phyloP scores from a whole-genome alignment of 768 basidiomycete species.

The Pleurotus sapidus region DNA sequence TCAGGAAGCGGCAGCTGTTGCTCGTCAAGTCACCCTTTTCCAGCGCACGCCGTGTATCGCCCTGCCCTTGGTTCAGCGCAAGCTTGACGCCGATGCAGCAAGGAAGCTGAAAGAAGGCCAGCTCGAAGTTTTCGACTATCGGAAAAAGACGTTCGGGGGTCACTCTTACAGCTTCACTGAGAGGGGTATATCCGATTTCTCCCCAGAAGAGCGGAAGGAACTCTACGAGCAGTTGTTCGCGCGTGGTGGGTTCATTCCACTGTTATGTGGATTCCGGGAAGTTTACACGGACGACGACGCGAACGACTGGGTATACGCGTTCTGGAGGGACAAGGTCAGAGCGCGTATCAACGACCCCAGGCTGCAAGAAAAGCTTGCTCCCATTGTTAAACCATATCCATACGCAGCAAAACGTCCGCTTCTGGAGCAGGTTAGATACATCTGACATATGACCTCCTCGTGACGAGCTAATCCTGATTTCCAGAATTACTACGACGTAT shows the following conservation, averaged over 20 bases:
- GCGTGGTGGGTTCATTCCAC: slow-evolving; percentile 11
- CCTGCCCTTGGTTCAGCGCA: slow-evolving; percentile 17
- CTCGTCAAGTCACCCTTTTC: slow-evolving; percentile 14
- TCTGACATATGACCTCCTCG: not conserved
- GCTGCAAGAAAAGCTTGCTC: slow-evolving; percentile 11
- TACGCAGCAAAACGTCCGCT: slow-evolving; percentile 11
- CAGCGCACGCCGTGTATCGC: slow-evolving; percentile 21
- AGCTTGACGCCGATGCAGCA: slow-evolving; percentile 5
- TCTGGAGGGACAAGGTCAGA: slow-evolving; percentile 13
- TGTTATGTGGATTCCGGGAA: slow-evolving; percentile 8
- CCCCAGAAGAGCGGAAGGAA: slow-evolving; percentile 13
- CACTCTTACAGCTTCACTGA: not conserved
- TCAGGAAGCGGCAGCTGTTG: slow-evolving; percentile 8
- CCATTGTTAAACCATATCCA: slow-evolving; percentile 8
- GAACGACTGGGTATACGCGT: slow-evolving; percentile 8
- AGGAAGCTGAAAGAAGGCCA: slow-evolving; percentile 1
- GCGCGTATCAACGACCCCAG: slow-evolving; percentile 10
- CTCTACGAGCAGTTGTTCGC: slow-evolving; percentile 13
- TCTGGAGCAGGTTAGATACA: slow-evolving; percentile 5
- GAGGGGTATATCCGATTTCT: not conserved
- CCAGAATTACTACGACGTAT: slow-evolving; percentile 21
- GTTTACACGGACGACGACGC: not conserved
- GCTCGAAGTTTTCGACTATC: not conserved
- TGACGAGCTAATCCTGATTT: not conserved
- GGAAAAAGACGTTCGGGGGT: slow-evolving; percentile 5